These are phyloP conservation scores for Globisporangium acanthophoron DNA, from an alignment of 352 stramenopile species.

Conservation along the genomic window DNA sequence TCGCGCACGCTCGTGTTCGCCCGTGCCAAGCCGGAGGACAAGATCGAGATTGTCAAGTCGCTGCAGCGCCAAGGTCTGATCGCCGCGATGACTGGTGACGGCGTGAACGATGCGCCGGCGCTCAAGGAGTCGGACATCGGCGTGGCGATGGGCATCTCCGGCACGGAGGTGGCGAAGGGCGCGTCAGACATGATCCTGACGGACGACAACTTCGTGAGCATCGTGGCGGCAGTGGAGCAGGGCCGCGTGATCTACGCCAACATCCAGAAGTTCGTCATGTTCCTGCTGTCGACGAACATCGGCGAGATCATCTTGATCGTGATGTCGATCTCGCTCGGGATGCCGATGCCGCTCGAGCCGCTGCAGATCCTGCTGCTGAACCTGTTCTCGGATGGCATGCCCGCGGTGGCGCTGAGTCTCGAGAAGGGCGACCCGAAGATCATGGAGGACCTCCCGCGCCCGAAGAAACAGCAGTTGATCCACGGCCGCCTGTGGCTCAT, in stretches of 20 bases:
- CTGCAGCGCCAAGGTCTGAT: slow-evolving; percentile 85
- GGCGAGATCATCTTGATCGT: slow-evolving; percentile 90
- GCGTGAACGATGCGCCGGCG: slow-evolving; percentile 97
- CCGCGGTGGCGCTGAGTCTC: slow-evolving; percentile 62
- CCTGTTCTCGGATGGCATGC: slow-evolving; percentile 96
- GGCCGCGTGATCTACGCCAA: slow-evolving; percentile 97
- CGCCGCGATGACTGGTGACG: slow-evolving; percentile 97
- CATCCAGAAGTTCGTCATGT: slow-evolving; percentile 98
- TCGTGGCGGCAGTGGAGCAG: slow-evolving; percentile 95
- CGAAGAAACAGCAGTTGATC: slow-evolving; percentile 50
- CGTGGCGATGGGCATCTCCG: slow-evolving; percentile 96
- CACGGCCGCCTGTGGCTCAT: slow-evolving; percentile 64
- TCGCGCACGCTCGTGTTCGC: slow-evolving; percentile 89
- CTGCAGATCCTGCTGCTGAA: slow-evolving; percentile 99
- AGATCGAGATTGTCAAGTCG: slow-evolving; percentile 95
- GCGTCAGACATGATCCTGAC: slow-evolving; percentile 98
- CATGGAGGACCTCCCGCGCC: slow-evolving; percentile 55
- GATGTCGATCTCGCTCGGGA: slow-evolving; percentile 43
- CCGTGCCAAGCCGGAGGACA: slow-evolving; percentile 93
- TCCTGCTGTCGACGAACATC: slow-evolving; percentile 97
- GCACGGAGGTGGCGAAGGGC: slow-evolving; percentile 97
- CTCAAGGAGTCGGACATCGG: slow-evolving; percentile 96
- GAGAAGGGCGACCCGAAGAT: slow-evolving; percentile 63
- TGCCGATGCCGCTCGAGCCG: slow-evolving; percentile 88
- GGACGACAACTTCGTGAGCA: slow-evolving; percentile 98